A percentile compares a stretch with the other conserved stretches of the same genome.
Evolutionary conservation across 345 rosid species (phyloP).

Genomic region (Turnera subulata): DNA sequence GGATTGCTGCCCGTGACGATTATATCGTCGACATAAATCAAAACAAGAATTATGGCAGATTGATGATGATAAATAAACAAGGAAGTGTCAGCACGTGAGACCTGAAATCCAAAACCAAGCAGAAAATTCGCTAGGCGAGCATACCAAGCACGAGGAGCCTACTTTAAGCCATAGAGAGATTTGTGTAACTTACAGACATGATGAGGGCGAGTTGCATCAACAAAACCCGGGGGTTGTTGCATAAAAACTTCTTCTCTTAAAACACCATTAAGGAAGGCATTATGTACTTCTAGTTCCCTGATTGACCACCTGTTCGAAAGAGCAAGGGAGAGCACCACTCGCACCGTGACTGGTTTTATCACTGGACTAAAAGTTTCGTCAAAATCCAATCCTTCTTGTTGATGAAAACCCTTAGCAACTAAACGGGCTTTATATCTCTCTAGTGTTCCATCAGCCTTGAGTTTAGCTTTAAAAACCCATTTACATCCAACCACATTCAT

Average conservation of each 20-base stretch:
- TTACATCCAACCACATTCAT: not conserved
- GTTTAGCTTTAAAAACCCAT: not conserved
- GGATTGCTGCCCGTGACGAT: not conserved
- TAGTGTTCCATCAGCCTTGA: not conserved
- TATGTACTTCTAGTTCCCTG: too few species aligned
- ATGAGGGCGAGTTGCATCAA: too few species aligned
- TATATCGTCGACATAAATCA: not conserved
- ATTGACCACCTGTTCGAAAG: too few species aligned
- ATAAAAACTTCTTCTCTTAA: too few species aligned
- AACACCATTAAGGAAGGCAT: too few species aligned
- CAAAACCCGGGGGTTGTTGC: too few species aligned
- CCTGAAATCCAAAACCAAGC: not conserved
- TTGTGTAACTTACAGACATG: too few species aligned
- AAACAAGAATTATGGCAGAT: not conserved
- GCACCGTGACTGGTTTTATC: too few species aligned
- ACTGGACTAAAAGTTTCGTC: too few species aligned
- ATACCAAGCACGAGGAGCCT: too few species aligned
- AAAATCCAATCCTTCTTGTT: not conserved
- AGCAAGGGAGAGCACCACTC: too few species aligned
- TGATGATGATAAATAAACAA: not conserved
- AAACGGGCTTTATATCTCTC: not conserved
- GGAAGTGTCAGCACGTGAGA: not conserved
- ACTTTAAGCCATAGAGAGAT: too few species aligned
- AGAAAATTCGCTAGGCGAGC: not conserved
- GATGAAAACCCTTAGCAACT: not conserved